A percentile compares a stretch with the other conserved stretches of the same genome.
Evolutionary conservation across 495 filamentous ascomycete genomes (phyloP).

Genomic region (Penicillium egyptiacum): DNA sequence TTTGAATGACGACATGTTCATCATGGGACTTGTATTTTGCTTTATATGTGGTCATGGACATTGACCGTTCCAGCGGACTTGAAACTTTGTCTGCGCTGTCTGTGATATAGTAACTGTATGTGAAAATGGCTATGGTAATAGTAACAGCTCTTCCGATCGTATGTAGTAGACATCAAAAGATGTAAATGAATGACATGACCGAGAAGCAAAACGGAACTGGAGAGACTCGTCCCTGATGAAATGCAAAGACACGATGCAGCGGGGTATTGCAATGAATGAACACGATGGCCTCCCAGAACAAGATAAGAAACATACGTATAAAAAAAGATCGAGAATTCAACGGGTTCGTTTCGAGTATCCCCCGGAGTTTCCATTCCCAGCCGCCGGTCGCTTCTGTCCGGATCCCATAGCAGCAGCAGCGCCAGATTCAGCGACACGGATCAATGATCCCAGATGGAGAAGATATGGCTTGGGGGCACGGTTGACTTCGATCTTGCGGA

Average conservation of each 20-base stretch:
- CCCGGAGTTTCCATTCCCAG: constrained; percentile 29
- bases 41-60: constrained; percentile 1
- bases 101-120: neutral
- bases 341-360: constrained; percentile 39
- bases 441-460: constrained; percentile 31
- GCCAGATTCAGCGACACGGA: constrained; percentile 34
- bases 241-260: constrained; percentile 9
- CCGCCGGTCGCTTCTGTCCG: constrained; percentile 41
- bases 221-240: constrained; percentile 7
- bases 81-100: neutral
- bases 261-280: constrained; percentile 34
- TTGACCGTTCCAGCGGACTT: neutral
- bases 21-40: constrained; percentile 2
- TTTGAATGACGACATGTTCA: constrained; percentile 25
- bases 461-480: constrained; percentile 41
- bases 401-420: constrained; percentile 15
- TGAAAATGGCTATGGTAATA: constrained; percentile 1
- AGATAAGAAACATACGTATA: constrained; percentile 16
- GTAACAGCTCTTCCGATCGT: constrained; percentile 2
- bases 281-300: constrained; percentile 25
- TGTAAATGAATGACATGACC: constrained; percentile 6
- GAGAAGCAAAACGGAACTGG: constrained; percentile 10
- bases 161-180: constrained; percentile 5
- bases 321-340: constrained; percentile 14
- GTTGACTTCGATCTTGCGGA: constrained; percentile 42